A percentile compares a stretch with the other conserved stretches of the same genome.
These are phyloP conservation scores for Pleurotus djamor DNA, from an alignment of 768 basidiomycete species.

Conservation along the genomic window DNA sequence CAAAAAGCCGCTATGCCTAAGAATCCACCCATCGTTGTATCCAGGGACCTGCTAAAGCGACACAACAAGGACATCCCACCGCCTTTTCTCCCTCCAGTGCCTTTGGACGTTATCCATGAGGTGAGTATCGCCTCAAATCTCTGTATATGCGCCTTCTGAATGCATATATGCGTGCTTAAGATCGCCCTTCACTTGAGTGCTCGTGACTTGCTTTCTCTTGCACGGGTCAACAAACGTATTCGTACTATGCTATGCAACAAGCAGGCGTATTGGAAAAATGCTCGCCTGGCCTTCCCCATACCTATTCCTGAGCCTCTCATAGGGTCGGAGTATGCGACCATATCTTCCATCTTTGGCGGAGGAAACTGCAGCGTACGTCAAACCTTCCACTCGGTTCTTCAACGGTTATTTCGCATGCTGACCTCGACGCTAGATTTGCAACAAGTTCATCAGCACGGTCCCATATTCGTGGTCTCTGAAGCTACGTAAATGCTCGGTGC, in stretches of 20 bases:
- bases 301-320: neutral
- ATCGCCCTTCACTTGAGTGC: neutral
- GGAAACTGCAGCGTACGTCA: neutral
- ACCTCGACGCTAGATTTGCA: neutral
- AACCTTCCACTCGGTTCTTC: neutral
- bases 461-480: slow-evolving; percentile 1
- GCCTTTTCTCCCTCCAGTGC: neutral
- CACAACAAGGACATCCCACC: neutral
- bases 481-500: slow-evolving; percentile 2
- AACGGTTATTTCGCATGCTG: neutral
- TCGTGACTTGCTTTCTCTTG: neutral
- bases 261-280: neutral
- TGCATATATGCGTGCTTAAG: neutral
- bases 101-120: neutral
- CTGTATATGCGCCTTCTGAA: neutral
- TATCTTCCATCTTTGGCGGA: neutral
- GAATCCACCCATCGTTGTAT: neutral
- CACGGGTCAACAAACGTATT: neutral
- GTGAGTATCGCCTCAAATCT: neutral
- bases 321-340: neutral
- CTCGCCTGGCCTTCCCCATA: neutral
- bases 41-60: neutral
- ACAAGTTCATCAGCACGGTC: neutral
- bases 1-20: neutral
- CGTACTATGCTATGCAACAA: neutral